Evolutionary conservation across 2,329 filamentous ascomycete species (phyloP).

Genomic region (Sphaerostilbella broomeana): DNA sequence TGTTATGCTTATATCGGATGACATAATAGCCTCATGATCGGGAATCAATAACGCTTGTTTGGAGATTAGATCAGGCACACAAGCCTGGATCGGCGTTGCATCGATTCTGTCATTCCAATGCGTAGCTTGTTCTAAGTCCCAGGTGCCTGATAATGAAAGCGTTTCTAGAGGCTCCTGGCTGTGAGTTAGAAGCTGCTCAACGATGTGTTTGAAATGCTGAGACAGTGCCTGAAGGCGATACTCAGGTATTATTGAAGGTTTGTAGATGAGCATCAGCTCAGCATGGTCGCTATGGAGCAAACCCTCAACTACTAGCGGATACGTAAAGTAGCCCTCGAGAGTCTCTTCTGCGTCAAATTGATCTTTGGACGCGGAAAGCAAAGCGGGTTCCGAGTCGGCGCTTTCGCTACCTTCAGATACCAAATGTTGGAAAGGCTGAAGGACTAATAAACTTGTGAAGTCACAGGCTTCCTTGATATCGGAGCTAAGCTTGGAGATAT

Average conservation of each 20-base stretch:
- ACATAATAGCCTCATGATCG: slow-evolving; percentile 2
- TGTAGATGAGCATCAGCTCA: slow-evolving; percentile 8
- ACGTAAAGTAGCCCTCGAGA: slow-evolving; percentile 11
- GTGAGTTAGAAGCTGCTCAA: slow-evolving; percentile 3
- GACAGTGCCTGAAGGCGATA: slow-evolving; percentile 6
- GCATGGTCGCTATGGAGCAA: slow-evolving; percentile 5
- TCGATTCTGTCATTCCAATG: slow-evolving; percentile 5
- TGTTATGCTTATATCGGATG: slow-evolving; percentile 26
- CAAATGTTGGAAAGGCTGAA: slow-evolving; percentile 8
- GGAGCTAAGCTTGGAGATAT: slow-evolving; percentile 15
- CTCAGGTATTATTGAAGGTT: neutral
- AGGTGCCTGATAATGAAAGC: slow-evolving; percentile 3
- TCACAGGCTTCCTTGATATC: slow-evolving; percentile 15
- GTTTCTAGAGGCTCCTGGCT: slow-evolving; percentile 1
- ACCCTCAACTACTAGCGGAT: slow-evolving; percentile 8
- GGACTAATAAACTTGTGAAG: slow-evolving; percentile 18
- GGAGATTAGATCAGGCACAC: slow-evolving; percentile 12
- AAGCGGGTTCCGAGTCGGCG: neutral
- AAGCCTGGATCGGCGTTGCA: slow-evolving; percentile 4
- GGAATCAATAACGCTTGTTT: slow-evolving; percentile 5
- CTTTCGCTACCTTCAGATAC: too few species aligned
- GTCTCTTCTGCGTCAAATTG: neutral
- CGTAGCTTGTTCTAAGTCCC: slow-evolving; percentile 5
- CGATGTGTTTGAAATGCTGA: slow-evolving; percentile 8
- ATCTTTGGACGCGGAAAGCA: slow-evolving; percentile 1